Evolutionary conservation across 2,329 filamentous ascomycete species (phyloP).

Genomic region (Monilinia fructicola): DNA sequence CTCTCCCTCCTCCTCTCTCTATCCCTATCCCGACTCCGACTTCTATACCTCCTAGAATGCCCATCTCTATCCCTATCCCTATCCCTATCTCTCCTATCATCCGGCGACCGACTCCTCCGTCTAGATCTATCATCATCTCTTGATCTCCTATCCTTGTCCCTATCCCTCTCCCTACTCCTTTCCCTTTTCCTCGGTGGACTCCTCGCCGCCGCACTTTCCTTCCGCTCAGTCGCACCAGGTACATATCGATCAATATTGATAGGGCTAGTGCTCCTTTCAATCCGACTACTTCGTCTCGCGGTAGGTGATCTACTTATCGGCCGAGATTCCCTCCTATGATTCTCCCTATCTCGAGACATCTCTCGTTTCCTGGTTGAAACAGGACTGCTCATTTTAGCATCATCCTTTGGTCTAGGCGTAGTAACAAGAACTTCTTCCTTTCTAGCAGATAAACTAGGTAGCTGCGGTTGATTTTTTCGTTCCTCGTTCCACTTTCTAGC

Average conservation of each 20-base stretch:
- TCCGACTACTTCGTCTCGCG: constrained; percentile 34
- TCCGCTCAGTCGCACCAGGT: constrained; percentile 34
- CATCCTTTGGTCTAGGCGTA: constrained; percentile 30
- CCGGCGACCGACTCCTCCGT: constrained; percentile 26
- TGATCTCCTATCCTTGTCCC: constrained; percentile 28
- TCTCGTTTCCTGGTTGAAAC: constrained; percentile 37
- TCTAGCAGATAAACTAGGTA: constrained; percentile 42
- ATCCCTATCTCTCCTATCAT: constrained; percentile 22
- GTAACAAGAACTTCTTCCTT: constrained; percentile 23
- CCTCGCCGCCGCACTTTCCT: constrained; percentile 31
- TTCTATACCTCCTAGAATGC: constrained; percentile 28
- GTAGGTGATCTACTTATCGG: constrained; percentile 39
- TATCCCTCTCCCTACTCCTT: constrained; percentile 34
- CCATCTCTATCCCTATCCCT: constrained; percentile 10
- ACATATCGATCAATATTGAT: constrained; percentile 41
- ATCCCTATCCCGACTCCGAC: constrained; percentile 25
- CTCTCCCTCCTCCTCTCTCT: constrained; percentile 26
- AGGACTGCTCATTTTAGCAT: constrained; percentile 31
- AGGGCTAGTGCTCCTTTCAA: constrained; percentile 40
- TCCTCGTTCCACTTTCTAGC: constrained; percentile 61
- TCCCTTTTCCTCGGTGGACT: constrained; percentile 33
- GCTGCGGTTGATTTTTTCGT: constrained; percentile 57
- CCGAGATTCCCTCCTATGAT: constrained; percentile 36
- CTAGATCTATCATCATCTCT: constrained; percentile 26
- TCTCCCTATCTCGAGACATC: constrained; percentile 37